A percentile compares a stretch with the other conserved stretches of the same genome.
Conservation (phyloP, 768 basidiomycete species). For the Suillus weaverae region DNA sequence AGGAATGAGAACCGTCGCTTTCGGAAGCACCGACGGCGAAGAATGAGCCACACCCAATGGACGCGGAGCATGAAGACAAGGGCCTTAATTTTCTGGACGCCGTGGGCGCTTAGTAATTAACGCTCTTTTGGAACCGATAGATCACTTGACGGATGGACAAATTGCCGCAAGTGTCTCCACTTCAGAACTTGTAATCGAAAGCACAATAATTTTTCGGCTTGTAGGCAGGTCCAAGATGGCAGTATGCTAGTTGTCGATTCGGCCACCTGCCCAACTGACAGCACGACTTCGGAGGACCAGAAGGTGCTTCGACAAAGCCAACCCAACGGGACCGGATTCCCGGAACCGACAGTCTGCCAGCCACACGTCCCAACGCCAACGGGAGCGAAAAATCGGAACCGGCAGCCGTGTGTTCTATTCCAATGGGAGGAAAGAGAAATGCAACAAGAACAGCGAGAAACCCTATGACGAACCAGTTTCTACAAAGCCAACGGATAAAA, state of each 20-base stretch:
- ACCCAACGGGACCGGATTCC: not conserved
- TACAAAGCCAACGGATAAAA: not conserved
- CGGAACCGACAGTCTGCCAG: not conserved
- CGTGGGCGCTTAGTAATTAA: not conserved
- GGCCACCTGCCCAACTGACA: not conserved
- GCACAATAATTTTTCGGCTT: too few species aligned
- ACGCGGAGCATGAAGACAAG: not conserved
- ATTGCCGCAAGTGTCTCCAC: not conserved
- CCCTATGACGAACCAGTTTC: not conserved
- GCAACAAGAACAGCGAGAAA: not conserved
- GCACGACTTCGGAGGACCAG: not conserved
- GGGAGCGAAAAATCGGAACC: not conserved
- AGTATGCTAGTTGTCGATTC: not conserved
- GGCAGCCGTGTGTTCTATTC: too few species aligned
- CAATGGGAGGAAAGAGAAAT: not conserved
- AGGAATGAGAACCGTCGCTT: constrained; percentile 1
- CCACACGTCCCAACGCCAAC: not conserved
- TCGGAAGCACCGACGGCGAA: not conserved
- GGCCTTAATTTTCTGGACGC: too few species aligned
- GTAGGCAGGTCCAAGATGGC: not conserved
- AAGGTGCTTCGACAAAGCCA: not conserved
- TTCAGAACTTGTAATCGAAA: not conserved
- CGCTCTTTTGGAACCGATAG: not conserved
- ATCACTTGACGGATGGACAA: not conserved
- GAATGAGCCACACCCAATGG: not conserved